phyloP scores from a whole-genome alignment of 306 rosid genomes.

The Prosopis cineraria region DNA sequence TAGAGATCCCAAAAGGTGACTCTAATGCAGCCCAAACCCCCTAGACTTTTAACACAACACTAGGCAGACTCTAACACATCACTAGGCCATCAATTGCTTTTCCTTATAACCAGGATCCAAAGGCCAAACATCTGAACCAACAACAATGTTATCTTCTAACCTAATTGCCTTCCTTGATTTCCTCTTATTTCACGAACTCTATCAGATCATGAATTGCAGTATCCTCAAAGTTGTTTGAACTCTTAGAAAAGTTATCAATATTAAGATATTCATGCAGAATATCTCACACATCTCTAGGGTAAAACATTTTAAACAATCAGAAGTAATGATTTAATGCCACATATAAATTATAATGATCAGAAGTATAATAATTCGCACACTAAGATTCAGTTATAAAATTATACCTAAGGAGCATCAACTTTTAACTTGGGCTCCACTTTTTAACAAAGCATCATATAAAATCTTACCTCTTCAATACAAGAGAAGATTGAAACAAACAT shows the following conservation, averaged over 20 bases:
- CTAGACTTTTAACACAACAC: too few species aligned
- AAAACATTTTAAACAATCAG: neutral
- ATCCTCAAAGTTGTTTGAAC: neutral
- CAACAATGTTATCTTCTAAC: too few species aligned
- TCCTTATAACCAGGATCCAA: too few species aligned
- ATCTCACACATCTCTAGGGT: neutral
- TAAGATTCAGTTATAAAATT: neutral
- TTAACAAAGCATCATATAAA: conserved; percentile 3
- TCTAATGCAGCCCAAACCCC: too few species aligned
- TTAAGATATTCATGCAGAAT: neutral
- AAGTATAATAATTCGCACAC: neutral
- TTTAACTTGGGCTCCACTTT: neutral
- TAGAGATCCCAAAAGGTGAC: too few species aligned
- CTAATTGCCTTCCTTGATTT: too few species aligned
- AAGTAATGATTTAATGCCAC: neutral
- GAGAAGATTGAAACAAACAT: neutral
- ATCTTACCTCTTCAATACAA: neutral
- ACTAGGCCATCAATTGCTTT: too few species aligned
- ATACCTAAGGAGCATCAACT: neutral
- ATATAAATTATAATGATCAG: neutral
- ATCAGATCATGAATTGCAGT: neutral
- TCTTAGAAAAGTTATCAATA: neutral
- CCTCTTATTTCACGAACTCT: too few species aligned
- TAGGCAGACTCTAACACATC: too few species aligned
- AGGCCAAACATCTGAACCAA: too few species aligned